Conservation (phyloP, 768 basidiomycete species). For the Boletus pseudopeckii region DNA sequence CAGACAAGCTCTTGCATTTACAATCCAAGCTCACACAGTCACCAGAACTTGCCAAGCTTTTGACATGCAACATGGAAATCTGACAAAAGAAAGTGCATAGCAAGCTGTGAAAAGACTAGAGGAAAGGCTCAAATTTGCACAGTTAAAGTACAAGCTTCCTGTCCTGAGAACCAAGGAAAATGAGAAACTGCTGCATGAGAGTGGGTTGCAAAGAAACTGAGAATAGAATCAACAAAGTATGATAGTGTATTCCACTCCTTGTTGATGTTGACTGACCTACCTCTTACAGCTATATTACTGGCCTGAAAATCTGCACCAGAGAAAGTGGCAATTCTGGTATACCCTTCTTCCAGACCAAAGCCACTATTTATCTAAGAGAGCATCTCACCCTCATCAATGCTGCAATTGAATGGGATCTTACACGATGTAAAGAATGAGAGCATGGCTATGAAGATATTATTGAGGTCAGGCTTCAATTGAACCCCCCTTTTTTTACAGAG, state of each 20-base stretch:
- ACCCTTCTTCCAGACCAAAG: slow-evolving; percentile 41
- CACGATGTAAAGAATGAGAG: slow-evolving; percentile 66
- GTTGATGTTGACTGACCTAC: not conserved
- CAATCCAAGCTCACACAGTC: slow-evolving; percentile 71
- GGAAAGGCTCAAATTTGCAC: slow-evolving; percentile 66
- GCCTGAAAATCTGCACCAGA: slow-evolving; percentile 51
- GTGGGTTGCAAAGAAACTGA: slow-evolving; percentile 57
- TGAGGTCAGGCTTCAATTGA: slow-evolving; percentile 54
- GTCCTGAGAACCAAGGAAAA: slow-evolving; percentile 58
- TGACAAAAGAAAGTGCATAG: slow-evolving; percentile 63
- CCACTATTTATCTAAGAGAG: slow-evolving; percentile 60
- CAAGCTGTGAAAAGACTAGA: slow-evolving; percentile 74
- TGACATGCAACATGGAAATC: slow-evolving; percentile 68
- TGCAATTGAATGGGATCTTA: slow-evolving; percentile 58
- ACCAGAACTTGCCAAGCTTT: slow-evolving; percentile 68
- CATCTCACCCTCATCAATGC: slow-evolving; percentile 52
- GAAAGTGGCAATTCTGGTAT: slow-evolving; percentile 41
- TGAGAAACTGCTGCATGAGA: slow-evolving; percentile 69
- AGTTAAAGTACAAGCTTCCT: slow-evolving; percentile 76
- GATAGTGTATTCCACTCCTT: not conserved
- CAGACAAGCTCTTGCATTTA: slow-evolving; percentile 86
- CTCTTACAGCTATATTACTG: slow-evolving; percentile 41
- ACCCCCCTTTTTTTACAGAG: not conserved
- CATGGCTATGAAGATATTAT: slow-evolving; percentile 84
- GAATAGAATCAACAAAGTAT: slow-evolving; percentile 18